phyloP scores from a whole-genome alignment of 768 basidiomycete genomes.

The Suillus bovinus region DNA sequence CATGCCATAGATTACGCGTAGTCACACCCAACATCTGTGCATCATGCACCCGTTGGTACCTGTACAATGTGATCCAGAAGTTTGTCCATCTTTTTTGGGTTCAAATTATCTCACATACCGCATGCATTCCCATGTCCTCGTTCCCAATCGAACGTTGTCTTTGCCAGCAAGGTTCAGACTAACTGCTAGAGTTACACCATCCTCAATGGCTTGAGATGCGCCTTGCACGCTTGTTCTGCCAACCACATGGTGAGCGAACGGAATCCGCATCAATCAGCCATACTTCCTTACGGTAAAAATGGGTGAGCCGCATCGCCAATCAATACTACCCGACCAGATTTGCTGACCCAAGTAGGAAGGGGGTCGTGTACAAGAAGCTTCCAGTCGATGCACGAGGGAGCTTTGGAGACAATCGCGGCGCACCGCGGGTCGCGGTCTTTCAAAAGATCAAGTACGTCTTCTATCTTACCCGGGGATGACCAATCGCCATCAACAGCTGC shows the following conservation, averaged over 20 bases:
- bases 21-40: slow-evolving; percentile 27
- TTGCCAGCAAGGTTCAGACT: slow-evolving; percentile 20
- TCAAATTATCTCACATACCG: slow-evolving; percentile 8
- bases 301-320: slow-evolving; percentile 33
- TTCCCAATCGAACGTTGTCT: slow-evolving; percentile 7
- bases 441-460: slow-evolving; percentile 24
- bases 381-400: slow-evolving; percentile 37
- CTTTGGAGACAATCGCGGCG: slow-evolving; percentile 23
- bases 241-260: neutral
- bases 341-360: slow-evolving; percentile 38
- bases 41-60: slow-evolving; percentile 25
- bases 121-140: slow-evolving; percentile 18
- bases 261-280: neutral
- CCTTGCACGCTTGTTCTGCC: slow-evolving; percentile 30
- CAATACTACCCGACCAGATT: slow-evolving; percentile 21
- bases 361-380: slow-evolving; percentile 40
- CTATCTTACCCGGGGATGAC: slow-evolving; percentile 23
- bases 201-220: slow-evolving; percentile 43
- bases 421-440: slow-evolving; percentile 28
- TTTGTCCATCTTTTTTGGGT: neutral
- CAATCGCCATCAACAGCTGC: slow-evolving; percentile 22
- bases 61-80: slow-evolving; percentile 8
- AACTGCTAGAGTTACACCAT: slow-evolving; percentile 37
- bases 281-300: slow-evolving; percentile 28
- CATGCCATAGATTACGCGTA: slow-evolving; percentile 26